Base-by-base conservation (phyloP, 257 asterid species). In the Rehmannia glutinosa region DNA sequence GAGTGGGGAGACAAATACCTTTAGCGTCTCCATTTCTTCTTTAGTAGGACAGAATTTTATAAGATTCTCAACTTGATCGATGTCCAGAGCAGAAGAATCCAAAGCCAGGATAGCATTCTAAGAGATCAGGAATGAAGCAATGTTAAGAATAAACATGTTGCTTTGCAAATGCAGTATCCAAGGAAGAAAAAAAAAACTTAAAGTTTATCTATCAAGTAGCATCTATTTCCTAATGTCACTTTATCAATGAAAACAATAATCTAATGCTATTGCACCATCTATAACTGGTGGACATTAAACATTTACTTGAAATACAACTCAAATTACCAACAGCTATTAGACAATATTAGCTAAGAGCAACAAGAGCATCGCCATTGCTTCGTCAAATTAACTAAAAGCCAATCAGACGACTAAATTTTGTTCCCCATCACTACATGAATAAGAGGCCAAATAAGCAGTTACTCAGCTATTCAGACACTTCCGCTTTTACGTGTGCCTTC, bases 41-140 rank as follows among this genome's bases (percentile, higher is more conserved):
- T 90, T 93, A 60, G 97, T 93, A 3, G 98, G 98, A 72, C 97
- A 87, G 61, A 93, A 93, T 68, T 93, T 93, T 70, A 93, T 93
- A 59, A 93, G 97, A 93, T 90, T 92, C 81, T 92, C 98, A 81
- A 92, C 97, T 85, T 92, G 98, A 84, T 92, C 98, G 75, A 90
- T 93, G 84, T 93, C 98, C 92, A 93, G 71, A 32, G 87, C 81
- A 50, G 95, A 77, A 43, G 98, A 86, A 84, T 93, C 95, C 85
- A 93, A 76, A 72, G 98, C 95, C 76, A 93, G 79, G 73, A 93
- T 80, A 59, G 96, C 95, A 69, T 78, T 93, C 98, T 90, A 73
- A 53, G 72, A n/a, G 67, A 58, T 27, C 57, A 80, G 76, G 27
- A 58, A 67, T 4, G 42, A 51, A 62, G 65, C 53, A 74, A 47